A percentile compares a stretch with the other conserved stretches of the same genome.
These are phyloP conservation scores for Diaporthe batatas DNA, from an alignment of 2,329 filamentous ascomycete genomes.

Conservation along the genomic window DNA sequence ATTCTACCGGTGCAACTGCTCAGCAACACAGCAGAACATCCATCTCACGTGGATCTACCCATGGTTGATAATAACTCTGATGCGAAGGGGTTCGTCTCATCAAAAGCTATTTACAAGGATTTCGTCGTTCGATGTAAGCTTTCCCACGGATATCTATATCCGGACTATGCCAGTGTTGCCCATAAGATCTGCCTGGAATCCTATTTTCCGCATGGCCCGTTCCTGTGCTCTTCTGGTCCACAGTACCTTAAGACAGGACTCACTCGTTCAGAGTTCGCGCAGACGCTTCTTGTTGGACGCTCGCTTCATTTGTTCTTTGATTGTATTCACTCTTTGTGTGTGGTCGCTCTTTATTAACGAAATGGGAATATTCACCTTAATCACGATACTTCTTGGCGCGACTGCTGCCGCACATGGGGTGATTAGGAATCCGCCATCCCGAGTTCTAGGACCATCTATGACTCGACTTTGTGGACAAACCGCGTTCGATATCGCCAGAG, in stretches of 20 bases:
- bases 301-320: constrained; percentile 9
- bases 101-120: constrained; percentile 4
- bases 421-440: constrained; percentile 24
- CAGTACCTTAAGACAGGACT: background rate
- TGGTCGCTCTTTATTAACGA: background rate
- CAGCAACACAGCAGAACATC: background rate
- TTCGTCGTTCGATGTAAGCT: background rate
- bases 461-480: constrained; percentile 27
- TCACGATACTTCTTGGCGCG: background rate
- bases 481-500: constrained; percentile 34
- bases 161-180: background rate
- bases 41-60: constrained; percentile 4
- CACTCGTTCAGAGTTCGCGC: background rate
- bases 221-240: background rate
- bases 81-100: constrained; percentile 31
- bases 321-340: constrained; percentile 32
- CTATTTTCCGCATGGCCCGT: background rate
- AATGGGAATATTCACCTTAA: background rate
- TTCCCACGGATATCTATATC: background rate
- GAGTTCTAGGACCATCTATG: constrained; percentile 23
- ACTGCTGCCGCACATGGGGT: constrained; percentile 8
- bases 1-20: background rate
- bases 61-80: constrained; percentile 25
- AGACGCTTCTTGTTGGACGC: constrained; percentile 15
- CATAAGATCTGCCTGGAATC: background rate